Evolutionary conservation across 371 early-diverging fungal genomes (phyloP).

Genomic region (Mucor saturninus): DNA sequence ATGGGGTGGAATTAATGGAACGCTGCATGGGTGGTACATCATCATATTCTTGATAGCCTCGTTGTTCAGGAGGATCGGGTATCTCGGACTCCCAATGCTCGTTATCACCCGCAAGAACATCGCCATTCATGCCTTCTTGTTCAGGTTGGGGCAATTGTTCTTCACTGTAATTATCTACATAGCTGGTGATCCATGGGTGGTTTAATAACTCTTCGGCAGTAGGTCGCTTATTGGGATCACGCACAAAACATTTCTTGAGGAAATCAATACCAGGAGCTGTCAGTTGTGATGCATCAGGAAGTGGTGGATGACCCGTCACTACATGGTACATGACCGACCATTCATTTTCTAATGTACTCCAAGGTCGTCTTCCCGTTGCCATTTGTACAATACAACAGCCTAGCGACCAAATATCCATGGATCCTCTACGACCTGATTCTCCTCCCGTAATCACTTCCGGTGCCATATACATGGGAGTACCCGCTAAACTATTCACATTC

Average conservation of each 20-base stretch:
- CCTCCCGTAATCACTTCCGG: slow-evolving; percentile 93
- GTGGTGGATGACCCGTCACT: slow-evolving; percentile 73
- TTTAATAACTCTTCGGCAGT: slow-evolving; percentile 74
- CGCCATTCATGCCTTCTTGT: slow-evolving; percentile 13
- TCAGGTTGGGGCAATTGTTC: slow-evolving; percentile 14
- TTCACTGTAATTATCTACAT: slow-evolving; percentile 39
- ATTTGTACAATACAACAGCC: slow-evolving; percentile 96
- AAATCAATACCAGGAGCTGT: slow-evolving; percentile 75
- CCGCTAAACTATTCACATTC: slow-evolving; percentile 75
- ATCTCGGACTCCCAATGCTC: slow-evolving; percentile 1
- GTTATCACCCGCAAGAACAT: neutral
- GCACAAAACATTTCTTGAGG: slow-evolving; percentile 78
- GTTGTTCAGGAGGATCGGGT: neutral
- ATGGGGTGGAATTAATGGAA: slow-evolving; percentile 32
- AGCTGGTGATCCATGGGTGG: slow-evolving; percentile 74
- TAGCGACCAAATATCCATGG: slow-evolving; percentile 94
- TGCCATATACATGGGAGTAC: slow-evolving; percentile 98
- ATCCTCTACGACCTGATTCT: slow-evolving; percentile 75
- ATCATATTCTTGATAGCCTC: neutral
- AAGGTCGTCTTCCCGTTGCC: slow-evolving; percentile 92
- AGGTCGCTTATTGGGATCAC: slow-evolving; percentile 77
- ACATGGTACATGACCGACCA: slow-evolving; percentile 93
- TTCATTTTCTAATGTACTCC: slow-evolving; percentile 90
- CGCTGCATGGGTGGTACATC: slow-evolving; percentile 24
- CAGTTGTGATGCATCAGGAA: slow-evolving; percentile 71